These are phyloP conservation scores for Periglandula ipomoeae DNA, from an alignment of 2,329 filamentous ascomycete genomes.

Conservation along the genomic window DNA sequence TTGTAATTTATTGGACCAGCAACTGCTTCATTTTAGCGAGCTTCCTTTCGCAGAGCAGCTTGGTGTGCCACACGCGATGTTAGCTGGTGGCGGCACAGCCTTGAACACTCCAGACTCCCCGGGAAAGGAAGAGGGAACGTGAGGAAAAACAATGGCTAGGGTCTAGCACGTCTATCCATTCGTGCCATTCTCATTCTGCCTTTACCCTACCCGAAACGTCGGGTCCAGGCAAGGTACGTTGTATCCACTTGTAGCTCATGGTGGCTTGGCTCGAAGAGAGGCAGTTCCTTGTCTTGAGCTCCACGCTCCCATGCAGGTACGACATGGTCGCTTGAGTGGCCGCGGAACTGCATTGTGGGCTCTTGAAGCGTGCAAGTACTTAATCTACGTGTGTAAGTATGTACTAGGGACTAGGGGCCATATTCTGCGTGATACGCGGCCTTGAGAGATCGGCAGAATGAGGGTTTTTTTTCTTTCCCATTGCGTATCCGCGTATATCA, in stretches of 20 bases:
- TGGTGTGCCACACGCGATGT: neutral
- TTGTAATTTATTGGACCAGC: neutral
- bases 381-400: too few species aligned
- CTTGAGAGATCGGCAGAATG: too few species aligned
- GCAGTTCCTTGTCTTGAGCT: neutral
- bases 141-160: too few species aligned
- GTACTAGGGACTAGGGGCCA: too few species aligned
- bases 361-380: too few species aligned
- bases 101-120: neutral
- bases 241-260: neutral
- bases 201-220: conserved; percentile 4
- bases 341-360: neutral
- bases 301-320: conserved; percentile 9
- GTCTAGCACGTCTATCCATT: too few species aligned
- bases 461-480: too few species aligned
- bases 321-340: conserved; percentile 2
- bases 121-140: too few species aligned
- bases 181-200: neutral
- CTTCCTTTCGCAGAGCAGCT: neutral
- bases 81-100: neutral
- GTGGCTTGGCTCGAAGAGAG: too few species aligned
- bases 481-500: too few species aligned
- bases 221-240: conserved; percentile 5
- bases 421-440: too few species aligned
- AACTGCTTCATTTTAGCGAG: neutral